These are phyloP conservation scores for Colletotrichum chlorophyti DNA, from an alignment of 2,329 filamentous ascomycete species.

Conservation along the genomic window DNA sequence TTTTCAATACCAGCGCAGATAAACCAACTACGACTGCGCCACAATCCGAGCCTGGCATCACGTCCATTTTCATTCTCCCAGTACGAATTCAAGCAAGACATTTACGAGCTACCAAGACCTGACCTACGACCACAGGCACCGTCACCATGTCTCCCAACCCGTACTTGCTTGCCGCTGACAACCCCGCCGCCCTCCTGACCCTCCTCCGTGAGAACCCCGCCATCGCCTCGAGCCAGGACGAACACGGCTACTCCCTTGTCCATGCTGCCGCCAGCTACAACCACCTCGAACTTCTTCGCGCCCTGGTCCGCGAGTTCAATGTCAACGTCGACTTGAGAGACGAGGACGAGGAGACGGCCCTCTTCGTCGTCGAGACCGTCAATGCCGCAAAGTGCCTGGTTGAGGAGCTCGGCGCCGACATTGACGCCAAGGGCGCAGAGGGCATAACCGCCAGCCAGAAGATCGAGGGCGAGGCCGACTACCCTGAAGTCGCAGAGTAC, in stretches of 20 bases:
- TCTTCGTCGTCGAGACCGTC: constrained; percentile 88
- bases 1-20: no score
- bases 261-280: constrained; percentile 95
- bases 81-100: no score
- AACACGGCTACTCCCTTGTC: constrained; percentile 91
- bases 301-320: constrained; percentile 76
- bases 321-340: constrained; percentile 84
- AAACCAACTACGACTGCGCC: no score
- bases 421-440: constrained; percentile 70
- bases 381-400: constrained; percentile 81
- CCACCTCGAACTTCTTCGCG: constrained; percentile 79
- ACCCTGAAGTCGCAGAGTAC: constrained; percentile 77
- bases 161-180: constrained; percentile 83
- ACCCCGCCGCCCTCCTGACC: constrained; percentile 74
- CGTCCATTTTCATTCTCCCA: no score
- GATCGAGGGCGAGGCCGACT: constrained; percentile 80
- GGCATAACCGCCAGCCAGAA: constrained; percentile 83
- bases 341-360: constrained; percentile 91
- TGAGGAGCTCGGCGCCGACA: constrained; percentile 80
- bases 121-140: constrained; percentile 25
- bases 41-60: constrained; percentile 21
- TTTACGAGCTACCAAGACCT: background rate
- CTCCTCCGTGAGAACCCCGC: constrained; percentile 76
- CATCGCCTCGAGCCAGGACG: constrained; percentile 83
- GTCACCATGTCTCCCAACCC: constrained; percentile 62